Evolutionary conservation across 805 yeast genomes (phyloP), one percentile per base, ranked within the genome.

Genomic region (Millerago galiae): DNA sequence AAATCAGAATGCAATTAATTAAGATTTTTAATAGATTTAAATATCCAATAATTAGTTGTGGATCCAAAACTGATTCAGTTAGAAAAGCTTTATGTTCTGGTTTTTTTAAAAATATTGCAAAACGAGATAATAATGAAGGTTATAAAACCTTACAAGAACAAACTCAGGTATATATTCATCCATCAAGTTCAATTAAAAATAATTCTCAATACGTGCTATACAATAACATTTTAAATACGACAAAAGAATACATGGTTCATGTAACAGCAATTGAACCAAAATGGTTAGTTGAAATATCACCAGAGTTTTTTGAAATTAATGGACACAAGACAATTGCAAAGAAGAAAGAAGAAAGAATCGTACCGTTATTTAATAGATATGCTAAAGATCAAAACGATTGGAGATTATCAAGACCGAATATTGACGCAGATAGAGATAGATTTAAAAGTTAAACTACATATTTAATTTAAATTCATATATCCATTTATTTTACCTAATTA

Each of bases 201-300:
- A 71, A 68, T 34, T 85, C 91, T 11, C 91, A 84, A 46, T 87
- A 86, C 63, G 83, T 89, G 35, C 61, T 91, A 8, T 90, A 87
- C 55, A 89, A 89, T 55, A 84, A 89, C 27, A 70, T 89, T 41
- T 75, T 89, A 26, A 70, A 88, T 50, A 91, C 99, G 0, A 75
- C 84, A 13, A 80, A 81, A 56, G 98, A 91, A 68, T 93, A 85
- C 56, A 88, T 91, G 96, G 84, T 93, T 43, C 88, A 88, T 52
- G 81, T 83, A 25, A 83, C 90, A 14, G 74, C 75, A n/a, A 77
- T 93, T 29, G 89, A 88, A 40, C 85, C 95, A 0, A 71, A 70
- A 48, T 86, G 96, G 96, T 66, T 91, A 33, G 46, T 45, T 30
- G 43, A 42, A 27, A 36, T 42, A 5, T 37, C 44, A 10, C 46